A percentile compares a stretch with the other conserved stretches of the same genome.
phyloP scores from a whole-genome alignment of 768 basidiomycete genomes.

The Lactarius tabidus region DNA sequence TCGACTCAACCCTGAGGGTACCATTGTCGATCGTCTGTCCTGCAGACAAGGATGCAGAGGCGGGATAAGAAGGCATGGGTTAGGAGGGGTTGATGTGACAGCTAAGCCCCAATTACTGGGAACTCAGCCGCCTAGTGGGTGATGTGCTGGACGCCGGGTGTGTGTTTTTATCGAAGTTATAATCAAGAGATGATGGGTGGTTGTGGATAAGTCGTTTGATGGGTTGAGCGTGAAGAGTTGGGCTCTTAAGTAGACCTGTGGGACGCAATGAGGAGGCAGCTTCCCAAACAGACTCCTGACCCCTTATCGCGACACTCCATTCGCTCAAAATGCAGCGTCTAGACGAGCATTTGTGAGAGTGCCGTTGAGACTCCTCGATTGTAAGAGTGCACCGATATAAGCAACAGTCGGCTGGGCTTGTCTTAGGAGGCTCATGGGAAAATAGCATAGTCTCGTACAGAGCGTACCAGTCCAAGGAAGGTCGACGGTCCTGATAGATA shows the following conservation, averaged over 20 bases:
- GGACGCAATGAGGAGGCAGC: neutral
- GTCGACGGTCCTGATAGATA: neutral
- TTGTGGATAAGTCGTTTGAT: neutral
- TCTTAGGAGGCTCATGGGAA: neutral
- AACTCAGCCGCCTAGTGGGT: neutral
- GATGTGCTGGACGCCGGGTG: neutral
- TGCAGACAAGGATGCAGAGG: neutral
- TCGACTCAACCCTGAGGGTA: constrained; percentile 72
- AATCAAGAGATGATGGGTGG: neutral
- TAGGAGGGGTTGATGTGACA: neutral
- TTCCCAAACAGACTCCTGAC: neutral
- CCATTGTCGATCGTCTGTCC: constrained; percentile 60
- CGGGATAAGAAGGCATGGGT: neutral
- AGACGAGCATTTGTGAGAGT: neutral
- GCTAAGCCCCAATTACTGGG: neutral
- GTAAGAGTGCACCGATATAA: neutral
- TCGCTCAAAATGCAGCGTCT: neutral
- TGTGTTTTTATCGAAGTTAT: neutral
- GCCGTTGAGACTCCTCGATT: neutral
- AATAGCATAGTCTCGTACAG: neutral
- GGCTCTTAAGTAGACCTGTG: neutral
- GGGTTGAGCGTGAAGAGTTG: neutral
- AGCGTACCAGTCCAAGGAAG: neutral
- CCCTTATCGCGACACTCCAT: neutral
- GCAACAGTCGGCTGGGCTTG: neutral